Percentiles rank a stretch among this genome's conserved stretches.
Evolutionary conservation across 2,329 filamentous ascomycete species (phyloP).

Genomic region (Akanthomyces lecanii): DNA sequence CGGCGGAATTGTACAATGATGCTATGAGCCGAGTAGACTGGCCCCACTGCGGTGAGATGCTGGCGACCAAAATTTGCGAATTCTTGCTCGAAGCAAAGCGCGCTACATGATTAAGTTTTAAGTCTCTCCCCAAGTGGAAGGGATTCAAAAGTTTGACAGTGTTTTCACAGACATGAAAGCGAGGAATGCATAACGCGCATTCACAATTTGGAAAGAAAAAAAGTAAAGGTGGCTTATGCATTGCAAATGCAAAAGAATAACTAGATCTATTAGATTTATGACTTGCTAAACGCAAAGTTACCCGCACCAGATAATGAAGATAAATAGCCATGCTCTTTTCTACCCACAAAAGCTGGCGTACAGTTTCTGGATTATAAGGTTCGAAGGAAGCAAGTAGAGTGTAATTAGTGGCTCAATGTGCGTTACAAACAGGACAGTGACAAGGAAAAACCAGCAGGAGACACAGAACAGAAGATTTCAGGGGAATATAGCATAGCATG

Average conservation of each 20-base stretch:
- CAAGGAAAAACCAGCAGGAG: no score
- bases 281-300: not conserved
- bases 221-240: constrained; percentile 1
- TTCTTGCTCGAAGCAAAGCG: constrained; percentile 10
- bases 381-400: constrained; percentile 3
- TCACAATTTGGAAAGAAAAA: not conserved
- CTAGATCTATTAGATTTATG: not conserved
- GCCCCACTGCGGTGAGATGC: constrained; percentile 11
- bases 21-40: constrained; percentile 24
- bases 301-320: not conserved
- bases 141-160: not conserved
- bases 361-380: not conserved
- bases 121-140: not conserved
- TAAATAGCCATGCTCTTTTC: constrained; percentile 1
- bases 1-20: constrained; percentile 25
- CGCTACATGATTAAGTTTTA: not conserved
- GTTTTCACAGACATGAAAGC: constrained; percentile 5
- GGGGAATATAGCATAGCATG: no score
- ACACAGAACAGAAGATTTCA: no score
- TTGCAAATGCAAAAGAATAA: not conserved
- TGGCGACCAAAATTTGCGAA: constrained; percentile 9
- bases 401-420: constrained; percentile 1
- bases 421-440: not conserved
- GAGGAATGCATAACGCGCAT: constrained; percentile 3
- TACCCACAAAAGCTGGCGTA: constrained; percentile 8